phyloP scores from a whole-genome alignment of 1,284 basidiomycete genomes.

The Ceratobasidium theobromae region DNA sequence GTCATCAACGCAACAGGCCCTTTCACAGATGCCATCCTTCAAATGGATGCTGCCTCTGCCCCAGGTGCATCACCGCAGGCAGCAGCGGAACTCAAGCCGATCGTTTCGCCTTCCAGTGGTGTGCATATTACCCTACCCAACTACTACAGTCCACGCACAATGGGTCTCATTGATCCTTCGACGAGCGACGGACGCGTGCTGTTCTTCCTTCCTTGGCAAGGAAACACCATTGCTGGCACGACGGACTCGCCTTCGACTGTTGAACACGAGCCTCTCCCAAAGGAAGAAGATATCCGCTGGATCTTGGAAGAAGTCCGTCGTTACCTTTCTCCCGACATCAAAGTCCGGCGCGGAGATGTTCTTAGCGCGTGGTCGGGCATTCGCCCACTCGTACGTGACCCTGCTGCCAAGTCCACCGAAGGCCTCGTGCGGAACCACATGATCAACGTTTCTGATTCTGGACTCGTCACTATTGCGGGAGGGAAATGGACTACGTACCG shows the following conservation, averaged over 20 bases:
- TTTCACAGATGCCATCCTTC: constrained; percentile 84
- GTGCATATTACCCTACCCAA: constrained; percentile 96
- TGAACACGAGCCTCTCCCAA: constrained; percentile 76
- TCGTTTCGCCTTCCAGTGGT: constrained; percentile 90
- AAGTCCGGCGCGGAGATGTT: constrained; percentile 95
- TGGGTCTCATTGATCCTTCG: constrained; percentile 94
- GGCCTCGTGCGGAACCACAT: constrained; percentile 93
- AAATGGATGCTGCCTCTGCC: constrained; percentile 53
- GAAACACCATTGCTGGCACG: constrained; percentile 95
- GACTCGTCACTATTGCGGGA: constrained; percentile 91
- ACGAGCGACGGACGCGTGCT: constrained; percentile 97
- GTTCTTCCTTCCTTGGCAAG: constrained; percentile 99
- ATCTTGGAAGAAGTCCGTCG: constrained; percentile 89
- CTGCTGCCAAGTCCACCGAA: constrained; percentile 78
- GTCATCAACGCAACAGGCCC: constrained; percentile 97
- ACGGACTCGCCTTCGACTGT: constrained; percentile 86
- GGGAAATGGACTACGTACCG: constrained; percentile 99
- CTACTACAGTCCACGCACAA: constrained; percentile 93
- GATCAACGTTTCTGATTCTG: constrained; percentile 80
- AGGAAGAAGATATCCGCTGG: constrained; percentile 96
- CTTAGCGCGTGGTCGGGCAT: constrained; percentile 93
- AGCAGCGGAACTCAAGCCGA: constrained; percentile 77
- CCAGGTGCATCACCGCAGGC: constrained; percentile 42
- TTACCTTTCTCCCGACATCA: constrained; percentile 91
- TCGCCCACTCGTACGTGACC: constrained; percentile 86